phyloP scores from a whole-genome alignment of 2,329 filamentous ascomycete genomes.

The Graphilbum ipis-grandicollis region DNA sequence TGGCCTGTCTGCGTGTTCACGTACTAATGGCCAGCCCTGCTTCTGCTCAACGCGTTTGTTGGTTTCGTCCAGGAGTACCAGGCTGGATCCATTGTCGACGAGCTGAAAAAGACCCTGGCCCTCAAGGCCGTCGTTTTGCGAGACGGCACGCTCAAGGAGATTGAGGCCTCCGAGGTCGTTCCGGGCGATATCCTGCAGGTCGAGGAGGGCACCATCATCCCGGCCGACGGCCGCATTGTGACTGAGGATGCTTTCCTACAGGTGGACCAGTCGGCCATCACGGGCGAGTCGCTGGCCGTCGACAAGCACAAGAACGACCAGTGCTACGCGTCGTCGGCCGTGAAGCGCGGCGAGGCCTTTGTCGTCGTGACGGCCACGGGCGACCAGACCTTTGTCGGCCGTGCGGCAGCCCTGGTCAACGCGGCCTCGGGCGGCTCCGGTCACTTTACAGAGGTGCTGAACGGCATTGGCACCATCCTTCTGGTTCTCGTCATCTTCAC shows the following conservation, averaged over 20 bases:
- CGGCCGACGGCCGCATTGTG: constrained; percentile 73
- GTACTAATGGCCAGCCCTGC: constrained; percentile 29
- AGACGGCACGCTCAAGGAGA: constrained; percentile 59
- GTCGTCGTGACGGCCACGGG: constrained; percentile 70
- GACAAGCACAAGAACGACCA: constrained; percentile 72
- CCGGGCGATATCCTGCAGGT: constrained; percentile 81
- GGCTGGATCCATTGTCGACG: constrained; percentile 77
- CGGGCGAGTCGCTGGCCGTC: constrained; percentile 79
- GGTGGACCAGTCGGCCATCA: constrained; percentile 84
- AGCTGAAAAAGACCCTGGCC: constrained; percentile 63
- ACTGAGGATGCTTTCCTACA: constrained; percentile 74
- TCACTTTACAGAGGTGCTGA: constrained; percentile 83
- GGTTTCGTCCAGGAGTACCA: constrained; percentile 85
- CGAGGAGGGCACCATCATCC: constrained; percentile 84
- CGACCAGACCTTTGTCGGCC: constrained; percentile 82
- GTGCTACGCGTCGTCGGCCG: constrained; percentile 70
- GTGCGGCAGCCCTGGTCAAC: constrained; percentile 71
- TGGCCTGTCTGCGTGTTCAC: too few species aligned
- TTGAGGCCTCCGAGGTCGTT: constrained; percentile 70
- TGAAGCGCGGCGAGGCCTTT: constrained; percentile 82
- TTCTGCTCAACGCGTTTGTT: constrained; percentile 69
- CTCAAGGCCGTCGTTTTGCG: constrained; percentile 77
- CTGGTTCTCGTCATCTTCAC: constrained; percentile 68
- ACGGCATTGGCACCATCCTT: constrained; percentile 68
- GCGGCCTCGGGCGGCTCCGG: constrained; percentile 56